Percentiles rank a stretch among this genome's conserved stretches.
These are phyloP conservation scores for Jatropha podagrica DNA, from an alignment of 441 rosid species.

Conservation along the genomic window DNA sequence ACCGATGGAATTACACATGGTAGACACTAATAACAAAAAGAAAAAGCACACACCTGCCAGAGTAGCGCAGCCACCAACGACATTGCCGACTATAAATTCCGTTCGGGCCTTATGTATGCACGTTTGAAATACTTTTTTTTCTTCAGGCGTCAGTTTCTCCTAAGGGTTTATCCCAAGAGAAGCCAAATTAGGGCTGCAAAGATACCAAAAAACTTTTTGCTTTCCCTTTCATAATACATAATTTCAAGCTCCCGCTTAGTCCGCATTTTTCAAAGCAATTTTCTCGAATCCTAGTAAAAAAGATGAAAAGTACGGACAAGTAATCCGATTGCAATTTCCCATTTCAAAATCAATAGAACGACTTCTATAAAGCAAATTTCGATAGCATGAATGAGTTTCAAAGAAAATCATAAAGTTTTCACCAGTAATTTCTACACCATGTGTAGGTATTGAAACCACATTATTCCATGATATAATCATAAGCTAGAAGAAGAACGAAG, in stretches of 20 bases:
- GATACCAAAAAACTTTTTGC: background rate
- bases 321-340: background rate
- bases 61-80: conserved; percentile 32
- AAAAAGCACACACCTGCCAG: conserved; percentile 38
- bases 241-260: background rate
- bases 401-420: background rate
- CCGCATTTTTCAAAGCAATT: background rate
- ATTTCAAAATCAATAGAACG: background rate
- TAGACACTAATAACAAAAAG: background rate
- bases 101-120: conserved; percentile 29
- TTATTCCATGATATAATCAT: background rate
- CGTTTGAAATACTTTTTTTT: conserved; percentile 25
- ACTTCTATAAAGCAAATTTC: background rate
- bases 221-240: background rate
- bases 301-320: background rate
- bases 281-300: background rate
- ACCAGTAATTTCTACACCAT: background rate
- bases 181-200: background rate
- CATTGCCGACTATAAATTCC: conserved; percentile 25
- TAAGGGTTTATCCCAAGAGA: conserved; percentile 2
- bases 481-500: background rate
- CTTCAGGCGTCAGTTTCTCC: conserved; percentile 36
- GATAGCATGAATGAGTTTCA: background rate
- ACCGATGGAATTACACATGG: no score
- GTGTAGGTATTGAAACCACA: no score